Percentiles rank a stretch among this genome's conserved stretches.
Evolutionary conservation across 2,329 filamentous ascomycete species (phyloP).

Genomic region (Cladorrhinum sp.): DNA sequence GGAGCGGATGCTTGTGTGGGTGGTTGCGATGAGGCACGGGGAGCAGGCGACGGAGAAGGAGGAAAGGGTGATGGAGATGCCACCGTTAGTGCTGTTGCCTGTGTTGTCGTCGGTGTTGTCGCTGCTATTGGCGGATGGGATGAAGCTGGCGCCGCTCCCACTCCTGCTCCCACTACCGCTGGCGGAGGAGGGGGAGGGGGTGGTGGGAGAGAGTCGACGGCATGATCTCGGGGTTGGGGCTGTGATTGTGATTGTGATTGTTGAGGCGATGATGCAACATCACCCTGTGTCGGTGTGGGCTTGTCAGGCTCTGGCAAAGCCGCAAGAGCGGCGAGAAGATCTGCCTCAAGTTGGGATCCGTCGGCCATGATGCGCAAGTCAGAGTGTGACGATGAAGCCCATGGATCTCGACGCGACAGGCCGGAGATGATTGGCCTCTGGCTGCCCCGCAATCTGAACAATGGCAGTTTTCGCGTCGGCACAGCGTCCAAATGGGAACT

Average conservation of each 20-base stretch:
- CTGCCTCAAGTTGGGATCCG: constrained; percentile 22
- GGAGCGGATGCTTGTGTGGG: neutral
- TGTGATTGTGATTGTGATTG: neutral
- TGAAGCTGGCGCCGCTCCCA: neutral
- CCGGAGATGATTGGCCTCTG: constrained; percentile 1
- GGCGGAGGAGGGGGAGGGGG: neutral
- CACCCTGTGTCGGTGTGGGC: neutral
- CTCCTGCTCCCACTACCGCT: neutral
- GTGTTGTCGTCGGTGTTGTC: neutral
- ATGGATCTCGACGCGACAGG: constrained; percentile 15
- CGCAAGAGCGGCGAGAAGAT: constrained; percentile 27
- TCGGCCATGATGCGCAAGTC: constrained; percentile 26
- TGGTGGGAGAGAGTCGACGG: neutral
- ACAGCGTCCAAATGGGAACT: neutral
- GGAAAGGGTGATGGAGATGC: neutral
- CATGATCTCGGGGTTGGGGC: neutral
- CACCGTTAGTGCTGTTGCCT: neutral
- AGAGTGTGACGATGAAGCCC: constrained; percentile 11
- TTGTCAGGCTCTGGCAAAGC: constrained; percentile 1
- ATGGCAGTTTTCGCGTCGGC: neutral
- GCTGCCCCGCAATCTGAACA: constrained; percentile 6
- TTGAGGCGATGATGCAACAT: neutral
- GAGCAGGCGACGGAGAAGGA: neutral
- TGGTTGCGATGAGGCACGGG: neutral
- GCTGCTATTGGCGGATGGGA: neutral